Evolutionary conservation across 2,329 filamentous ascomycete genomes (phyloP), one percentile per base, ranked within the genome.

Genomic region (Colletotrichum sp.): DNA sequence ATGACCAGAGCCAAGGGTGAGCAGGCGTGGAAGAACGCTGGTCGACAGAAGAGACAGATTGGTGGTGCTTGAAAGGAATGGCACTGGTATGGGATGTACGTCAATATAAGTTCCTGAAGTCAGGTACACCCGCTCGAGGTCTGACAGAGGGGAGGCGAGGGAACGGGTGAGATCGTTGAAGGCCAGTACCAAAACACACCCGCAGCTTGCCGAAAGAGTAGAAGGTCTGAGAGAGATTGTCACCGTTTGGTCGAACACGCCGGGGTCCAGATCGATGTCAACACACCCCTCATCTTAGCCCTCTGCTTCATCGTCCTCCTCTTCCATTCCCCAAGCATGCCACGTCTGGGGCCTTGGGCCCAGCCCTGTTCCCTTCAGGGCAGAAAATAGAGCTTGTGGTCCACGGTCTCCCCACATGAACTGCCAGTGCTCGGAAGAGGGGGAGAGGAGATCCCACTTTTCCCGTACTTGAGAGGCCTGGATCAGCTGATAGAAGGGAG

Each of bases 71-170:
- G 64, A 66, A 32, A 72, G 65, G 56, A 60, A 64, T 65, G 73
- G 61, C 32, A 66, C 73, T 76, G 73, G 73, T 48, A 76, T 76
- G 73, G 73, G 73, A 26, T 60, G 73, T 76, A 73, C 73, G 73
- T 76, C 73, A 76, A 76, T 76, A 76, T 76, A 76, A 76, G 73
- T 76, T 76, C 73, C 70, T 76, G 32, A 69, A 69, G 56, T 69
- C 73, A 76, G 73, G 73, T 55, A 76, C 73, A 76, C 70, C 73
- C 73, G 73, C 64, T 64, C n/a, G 60, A 64, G 64, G 43, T 64
- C 28, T 65, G 70, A 28, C 48, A 65, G 34, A 61, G 21, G 65
- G 62, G 56, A 69, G 73, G 70, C 70, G 70, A 76, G 64, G 70
- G 70, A 73, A 76, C 12, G 58, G 36, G 34, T 58, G 60, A 65